These are phyloP conservation scores for Ophiostoma ulmi DNA, from an alignment of 2,329 filamentous ascomycete genomes.

Conservation along the genomic window DNA sequence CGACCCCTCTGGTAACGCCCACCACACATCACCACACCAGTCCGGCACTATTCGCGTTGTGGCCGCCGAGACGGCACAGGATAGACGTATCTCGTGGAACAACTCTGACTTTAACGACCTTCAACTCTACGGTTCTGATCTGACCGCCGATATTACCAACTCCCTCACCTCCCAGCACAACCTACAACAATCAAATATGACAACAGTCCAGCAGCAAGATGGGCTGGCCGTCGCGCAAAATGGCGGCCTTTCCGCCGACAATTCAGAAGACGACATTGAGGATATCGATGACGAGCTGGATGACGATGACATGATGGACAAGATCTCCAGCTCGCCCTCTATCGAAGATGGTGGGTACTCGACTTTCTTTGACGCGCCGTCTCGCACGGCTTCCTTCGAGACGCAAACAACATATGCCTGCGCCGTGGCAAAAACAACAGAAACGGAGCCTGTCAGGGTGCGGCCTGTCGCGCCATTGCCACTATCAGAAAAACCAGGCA, in stretches of 20 bases:
- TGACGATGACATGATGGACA: slow-evolving; percentile 84
- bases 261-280: slow-evolving; percentile 57
- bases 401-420: not conserved
- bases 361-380: slow-evolving; percentile 32
- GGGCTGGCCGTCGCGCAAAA: slow-evolving; percentile 57
- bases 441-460: not conserved
- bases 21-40: slow-evolving; percentile 68
- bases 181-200: slow-evolving; percentile 28
- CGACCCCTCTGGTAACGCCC: not conserved
- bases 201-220: slow-evolving; percentile 46
- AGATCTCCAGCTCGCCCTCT: slow-evolving; percentile 96
- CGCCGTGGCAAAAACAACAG: not conserved
- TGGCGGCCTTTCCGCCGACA: slow-evolving; percentile 47
- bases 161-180: slow-evolving; percentile 34
- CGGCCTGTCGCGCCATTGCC: not conserved
- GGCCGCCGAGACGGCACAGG: slow-evolving; percentile 68
- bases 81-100: slow-evolving; percentile 58
- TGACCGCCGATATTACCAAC: slow-evolving; percentile 39
- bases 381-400: not conserved
- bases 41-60: slow-evolving; percentile 77
- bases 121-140: slow-evolving; percentile 45
- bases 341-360: slow-evolving; percentile 95
- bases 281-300: slow-evolving; percentile 66
- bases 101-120: slow-evolving; percentile 39
- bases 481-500: not conserved